A percentile compares a stretch with the other conserved stretches of the same genome.
Conservation (phyloP, 805 yeast genomes). For the Ogataea haglerorum region DNA sequence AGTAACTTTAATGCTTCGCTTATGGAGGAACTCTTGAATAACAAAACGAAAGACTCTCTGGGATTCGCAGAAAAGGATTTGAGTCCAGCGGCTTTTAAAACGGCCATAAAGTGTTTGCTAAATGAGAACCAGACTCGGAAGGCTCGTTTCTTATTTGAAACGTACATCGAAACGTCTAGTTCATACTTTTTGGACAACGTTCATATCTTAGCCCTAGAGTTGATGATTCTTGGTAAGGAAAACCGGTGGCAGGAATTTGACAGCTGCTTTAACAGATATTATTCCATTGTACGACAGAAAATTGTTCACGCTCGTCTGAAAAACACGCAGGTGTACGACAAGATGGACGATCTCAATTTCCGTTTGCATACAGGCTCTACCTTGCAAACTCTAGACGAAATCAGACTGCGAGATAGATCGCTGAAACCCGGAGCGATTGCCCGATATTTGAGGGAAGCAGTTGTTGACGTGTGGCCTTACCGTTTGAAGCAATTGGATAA, state of each 20-base stretch:
- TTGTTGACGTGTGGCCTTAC: slow-evolving; percentile 30
- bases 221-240: slow-evolving; percentile 31
- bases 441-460: slow-evolving; percentile 25
- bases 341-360: slow-evolving; percentile 3
- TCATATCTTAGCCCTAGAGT: slow-evolving; percentile 27
- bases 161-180: slow-evolving; percentile 24
- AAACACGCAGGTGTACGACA: slow-evolving; percentile 1
- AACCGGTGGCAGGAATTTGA: slow-evolving; percentile 33
- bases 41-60: slow-evolving; percentile 18
- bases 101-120: slow-evolving; percentile 20
- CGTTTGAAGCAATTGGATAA: slow-evolving; percentile 28
- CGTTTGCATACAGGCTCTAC: slow-evolving; percentile 7
- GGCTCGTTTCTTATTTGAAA: slow-evolving; percentile 30
- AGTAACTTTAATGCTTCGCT: slow-evolving; percentile 19
- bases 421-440: slow-evolving; percentile 18
- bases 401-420: slow-evolving; percentile 2
- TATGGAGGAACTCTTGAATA: slow-evolving; percentile 23
- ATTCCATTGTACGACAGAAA: slow-evolving; percentile 16
- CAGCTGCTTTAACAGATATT: slow-evolving; percentile 25
- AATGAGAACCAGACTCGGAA: slow-evolving; percentile 16
- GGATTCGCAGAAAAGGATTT: slow-evolving; percentile 26
- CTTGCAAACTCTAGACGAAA: slow-evolving; percentile 16
- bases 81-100: slow-evolving; percentile 25
- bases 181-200: slow-evolving; percentile 27
- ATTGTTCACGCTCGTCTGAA: slow-evolving; percentile 17